Evolutionary conservation across 1,284 basidiomycete species (phyloP), one percentile per base, ranked within the genome.

Genomic region (Tilletia horrida): DNA sequence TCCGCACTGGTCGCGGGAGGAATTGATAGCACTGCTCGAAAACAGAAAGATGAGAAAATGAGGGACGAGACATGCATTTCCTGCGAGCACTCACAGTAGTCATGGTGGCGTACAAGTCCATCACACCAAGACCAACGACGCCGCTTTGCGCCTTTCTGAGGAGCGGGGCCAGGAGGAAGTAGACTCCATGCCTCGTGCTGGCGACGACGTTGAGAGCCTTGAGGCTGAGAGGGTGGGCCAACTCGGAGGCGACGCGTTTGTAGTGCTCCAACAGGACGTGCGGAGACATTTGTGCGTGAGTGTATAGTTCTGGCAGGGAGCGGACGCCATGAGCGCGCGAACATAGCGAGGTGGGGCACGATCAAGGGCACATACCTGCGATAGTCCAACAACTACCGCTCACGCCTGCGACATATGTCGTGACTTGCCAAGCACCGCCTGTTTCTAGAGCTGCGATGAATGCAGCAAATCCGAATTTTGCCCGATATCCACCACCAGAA

Each of bases 401-500:
- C 2, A 82, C 82, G 2, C 80, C 81, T 0, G 73, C 78, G 2
- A 67, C 70, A 74, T 80, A 82, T 3, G 74, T 72, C 18, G 75
- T 65, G 66, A 77, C 69, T 65, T 77, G 72, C 80, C 80, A 82
- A 31, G 81, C 66, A 4, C 71, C 72, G 16, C 73, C 68, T 18
- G 72, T 70, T 62, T 79, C 74, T 13, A 80, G 68, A 1, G 75
- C 79, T 2, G 74, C 71, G 48, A 80, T 69, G 43, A 75, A 74
- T 21, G 72, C 76, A 4, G 75, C 69, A 59, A 74, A 78, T 29
- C 73, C 75, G 45, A 73, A 80, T 70, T 73, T 80, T 35, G 81
- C 81, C 13, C 81, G 71, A 48, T 81, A 81, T 23, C 81, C 81
- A n/a, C 81, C 81, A 11, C 81, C 81, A 1, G 73, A 76, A n/a